Evolutionary conservation across 2,329 filamentous ascomycete species (phyloP).

Genomic region (Blastomyces emzantsi): DNA sequence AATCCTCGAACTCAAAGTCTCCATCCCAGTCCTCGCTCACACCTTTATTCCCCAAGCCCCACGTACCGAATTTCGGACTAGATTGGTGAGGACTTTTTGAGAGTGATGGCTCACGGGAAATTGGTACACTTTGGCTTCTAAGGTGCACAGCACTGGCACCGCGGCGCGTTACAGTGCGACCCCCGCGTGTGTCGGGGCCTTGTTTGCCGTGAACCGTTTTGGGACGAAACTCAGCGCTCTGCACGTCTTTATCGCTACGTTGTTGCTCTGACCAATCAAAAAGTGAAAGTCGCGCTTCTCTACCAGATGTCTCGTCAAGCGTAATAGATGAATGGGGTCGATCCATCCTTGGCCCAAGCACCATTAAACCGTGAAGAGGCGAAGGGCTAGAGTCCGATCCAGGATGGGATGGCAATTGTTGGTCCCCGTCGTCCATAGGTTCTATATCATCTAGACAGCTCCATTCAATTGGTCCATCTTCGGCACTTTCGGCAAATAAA

Average conservation of each 20-base stretch:
- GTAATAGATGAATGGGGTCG: conserved; percentile 11
- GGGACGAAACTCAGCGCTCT: conserved; percentile 47
- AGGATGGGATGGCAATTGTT: background rate
- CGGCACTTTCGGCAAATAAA: background rate
- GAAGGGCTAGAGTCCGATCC: background rate
- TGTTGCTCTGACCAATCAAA: conserved; percentile 59
- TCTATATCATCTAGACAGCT: conserved; percentile 3
- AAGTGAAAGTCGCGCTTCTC: conserved; percentile 23
- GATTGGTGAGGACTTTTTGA: conserved; percentile 43
- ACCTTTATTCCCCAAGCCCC: conserved; percentile 57
- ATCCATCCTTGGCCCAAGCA: background rate
- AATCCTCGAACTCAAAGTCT: conserved; percentile 55
- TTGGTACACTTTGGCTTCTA: conserved; percentile 58
- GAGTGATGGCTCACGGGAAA: conserved; percentile 43
- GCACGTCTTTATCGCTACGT: conserved; percentile 44
- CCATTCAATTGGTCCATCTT: conserved; percentile 2
- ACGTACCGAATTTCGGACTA: conserved; percentile 53
- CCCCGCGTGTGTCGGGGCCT: conserved; percentile 46
- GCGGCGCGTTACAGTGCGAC: conserved; percentile 49
- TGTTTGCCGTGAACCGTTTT: conserved; percentile 58
- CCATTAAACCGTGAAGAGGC: background rate
- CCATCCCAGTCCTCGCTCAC: conserved; percentile 61
- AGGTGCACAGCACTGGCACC: conserved; percentile 52
- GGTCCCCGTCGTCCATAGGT: background rate
- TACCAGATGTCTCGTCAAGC: conserved; percentile 10